phyloP scores from a whole-genome alignment of 345 rosid species.

The Sonneratia alba region DNA sequence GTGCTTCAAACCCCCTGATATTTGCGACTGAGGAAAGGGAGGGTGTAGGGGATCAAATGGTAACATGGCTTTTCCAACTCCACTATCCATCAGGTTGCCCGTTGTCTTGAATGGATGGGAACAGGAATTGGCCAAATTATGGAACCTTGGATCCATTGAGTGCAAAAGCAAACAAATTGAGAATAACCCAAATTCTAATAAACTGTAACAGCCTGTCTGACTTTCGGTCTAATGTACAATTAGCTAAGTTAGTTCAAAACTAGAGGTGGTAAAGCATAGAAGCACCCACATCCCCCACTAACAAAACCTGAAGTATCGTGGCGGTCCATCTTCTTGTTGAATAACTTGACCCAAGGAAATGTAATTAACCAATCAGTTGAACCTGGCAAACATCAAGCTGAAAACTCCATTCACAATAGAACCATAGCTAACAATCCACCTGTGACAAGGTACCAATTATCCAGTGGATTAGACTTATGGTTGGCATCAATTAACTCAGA shows the following conservation, averaged over 20 bases:
- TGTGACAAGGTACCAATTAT: slow-evolving; percentile 26
- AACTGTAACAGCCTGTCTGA: slow-evolving; percentile 36
- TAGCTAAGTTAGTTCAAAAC: slow-evolving; percentile 48
- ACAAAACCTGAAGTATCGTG: slow-evolving; percentile 94
- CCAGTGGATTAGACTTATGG: not conserved
- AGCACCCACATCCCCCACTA: slow-evolving; percentile 67
- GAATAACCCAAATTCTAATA: slow-evolving; percentile 34
- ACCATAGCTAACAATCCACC: slow-evolving; percentile 34
- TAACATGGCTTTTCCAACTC: slow-evolving; percentile 56
- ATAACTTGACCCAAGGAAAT: slow-evolving; percentile 14
- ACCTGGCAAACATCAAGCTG: slow-evolving; percentile 10
- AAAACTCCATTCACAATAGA: slow-evolving; percentile 17
- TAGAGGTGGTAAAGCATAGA: slow-evolving; percentile 36
- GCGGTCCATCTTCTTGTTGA: slow-evolving; percentile 44
- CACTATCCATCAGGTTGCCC: slow-evolving; percentile 40
- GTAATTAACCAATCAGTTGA: slow-evolving; percentile 18
- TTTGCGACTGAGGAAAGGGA: slow-evolving; percentile 26
- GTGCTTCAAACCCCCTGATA: slow-evolving; percentile 54
- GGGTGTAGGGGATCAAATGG: slow-evolving; percentile 65
- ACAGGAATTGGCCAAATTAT: slow-evolving; percentile 29
- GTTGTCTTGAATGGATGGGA: slow-evolving; percentile 40
- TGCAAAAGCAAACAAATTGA: slow-evolving; percentile 16
- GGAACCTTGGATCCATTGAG: slow-evolving; percentile 50
- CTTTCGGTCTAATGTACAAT: slow-evolving; percentile 35
- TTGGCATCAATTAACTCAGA: not conserved